Evolutionary conservation across 768 basidiomycete species (phyloP).

Genomic region (Thelephora ganbajun): DNA sequence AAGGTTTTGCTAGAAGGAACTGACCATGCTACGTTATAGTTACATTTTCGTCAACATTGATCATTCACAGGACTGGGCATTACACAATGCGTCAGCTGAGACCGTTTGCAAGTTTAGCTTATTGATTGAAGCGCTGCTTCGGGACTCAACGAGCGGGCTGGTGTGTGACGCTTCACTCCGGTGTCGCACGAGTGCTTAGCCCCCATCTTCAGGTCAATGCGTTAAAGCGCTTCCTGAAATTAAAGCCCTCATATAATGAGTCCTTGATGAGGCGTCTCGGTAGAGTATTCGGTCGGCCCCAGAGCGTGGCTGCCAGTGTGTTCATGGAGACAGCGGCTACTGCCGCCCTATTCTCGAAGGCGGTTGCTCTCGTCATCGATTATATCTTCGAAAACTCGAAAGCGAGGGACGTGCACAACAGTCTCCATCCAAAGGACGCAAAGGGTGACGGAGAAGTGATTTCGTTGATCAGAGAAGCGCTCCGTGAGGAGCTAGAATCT

Average conservation of each 20-base stretch:
- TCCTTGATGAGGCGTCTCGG: neutral
- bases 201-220: neutral
- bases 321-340: constrained; percentile 10
- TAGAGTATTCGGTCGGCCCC: neutral
- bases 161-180: neutral
- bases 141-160: neutral
- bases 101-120: constrained; percentile 2
- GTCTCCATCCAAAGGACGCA: neutral
- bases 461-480: constrained; percentile 5
- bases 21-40: constrained; percentile 3
- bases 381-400: constrained; percentile 9
- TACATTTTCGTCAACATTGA: constrained; percentile 17
- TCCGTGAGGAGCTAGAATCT: constrained; percentile 4
- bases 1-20: neutral
- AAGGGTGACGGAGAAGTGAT: neutral
- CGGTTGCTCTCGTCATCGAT: constrained; percentile 12
- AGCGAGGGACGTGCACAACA: constrained; percentile 6
- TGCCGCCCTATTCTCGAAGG: constrained; percentile 6
- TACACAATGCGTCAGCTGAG: constrained; percentile 5
- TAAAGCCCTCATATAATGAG: neutral
- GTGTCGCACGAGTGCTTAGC: neutral
- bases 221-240: neutral
- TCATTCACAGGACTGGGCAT: constrained; percentile 7
- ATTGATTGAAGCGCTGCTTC: neutral
- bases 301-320: constrained; percentile 9